Evolutionary conservation across 768 basidiomycete genomes (phyloP).

Genomic region (Megacollybia marginata): DNA sequence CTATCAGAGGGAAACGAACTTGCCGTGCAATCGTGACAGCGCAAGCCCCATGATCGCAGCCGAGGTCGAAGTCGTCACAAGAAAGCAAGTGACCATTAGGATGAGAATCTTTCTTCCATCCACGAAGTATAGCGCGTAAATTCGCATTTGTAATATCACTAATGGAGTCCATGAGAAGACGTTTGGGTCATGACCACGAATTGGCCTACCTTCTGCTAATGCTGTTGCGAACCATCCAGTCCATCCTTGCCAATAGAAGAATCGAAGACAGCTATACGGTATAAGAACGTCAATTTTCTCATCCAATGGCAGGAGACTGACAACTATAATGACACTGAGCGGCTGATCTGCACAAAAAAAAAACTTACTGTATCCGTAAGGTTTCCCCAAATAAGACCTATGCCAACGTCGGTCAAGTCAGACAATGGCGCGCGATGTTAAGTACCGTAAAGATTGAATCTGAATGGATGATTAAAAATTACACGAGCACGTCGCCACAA

Average conservation of each 20-base stretch:
- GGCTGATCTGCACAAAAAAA: neutral
- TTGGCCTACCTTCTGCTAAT: conserved; percentile 42
- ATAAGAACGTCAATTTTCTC: neutral
- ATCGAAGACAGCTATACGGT: conserved; percentile 13
- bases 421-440: neutral
- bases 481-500: neutral
- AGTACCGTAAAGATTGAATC: conserved; percentile 49
- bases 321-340: conserved; percentile 1
- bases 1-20: conserved; percentile 2
- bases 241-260: conserved; percentile 57
- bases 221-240: conserved; percentile 47
- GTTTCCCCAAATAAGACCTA: conserved; percentile 34
- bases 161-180: neutral
- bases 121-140: conserved; percentile 55
- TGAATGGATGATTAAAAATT: conserved; percentile 11
- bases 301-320: neutral
- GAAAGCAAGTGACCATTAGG: conserved; percentile 35
- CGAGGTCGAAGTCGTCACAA: conserved; percentile 30
- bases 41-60: conserved; percentile 42
- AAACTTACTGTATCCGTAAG: conserved; percentile 31
- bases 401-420: conserved; percentile 4
- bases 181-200: too few relatives aligned
- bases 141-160: conserved; percentile 56
- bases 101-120: conserved; percentile 42
- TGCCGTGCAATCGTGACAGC: conserved; percentile 34